A percentile compares a stretch with the other conserved stretches of the same genome.
phyloP scores from a whole-genome alignment of 1,139 yeast genomes.

The Eremothecium coryli region DNA sequence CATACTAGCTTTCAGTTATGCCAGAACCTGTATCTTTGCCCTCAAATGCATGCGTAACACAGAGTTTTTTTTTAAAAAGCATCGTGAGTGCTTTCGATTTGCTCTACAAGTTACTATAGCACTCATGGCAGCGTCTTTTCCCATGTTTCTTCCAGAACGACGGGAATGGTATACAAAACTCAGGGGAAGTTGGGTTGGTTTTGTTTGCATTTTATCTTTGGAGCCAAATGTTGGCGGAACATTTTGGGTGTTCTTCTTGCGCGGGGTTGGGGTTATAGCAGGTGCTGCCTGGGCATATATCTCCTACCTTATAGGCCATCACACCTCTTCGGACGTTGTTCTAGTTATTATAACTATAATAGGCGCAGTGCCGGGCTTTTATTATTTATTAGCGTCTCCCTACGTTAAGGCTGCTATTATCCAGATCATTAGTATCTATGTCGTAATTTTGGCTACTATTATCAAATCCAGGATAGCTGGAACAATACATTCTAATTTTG shows the following conservation, averaged over 20 bases:
- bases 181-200: constrained; percentile 45
- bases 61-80: constrained; percentile 21
- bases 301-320: constrained; percentile 36
- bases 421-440: constrained; percentile 38
- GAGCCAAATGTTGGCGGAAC: constrained; percentile 47
- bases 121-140: constrained; percentile 39
- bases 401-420: constrained; percentile 44
- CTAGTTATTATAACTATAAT: constrained; percentile 36
- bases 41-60: constrained; percentile 13
- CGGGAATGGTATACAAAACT: constrained; percentile 39
- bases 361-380: constrained; percentile 40
- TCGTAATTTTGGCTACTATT: constrained; percentile 37
- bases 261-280: constrained; percentile 38
- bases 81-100: constrained; percentile 34
- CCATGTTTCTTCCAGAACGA: constrained; percentile 39
- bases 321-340: constrained; percentile 36
- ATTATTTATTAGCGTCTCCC: constrained; percentile 37
- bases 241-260: constrained; percentile 36
- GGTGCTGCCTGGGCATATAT: constrained; percentile 45
- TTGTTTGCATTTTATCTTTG: constrained; percentile 40
- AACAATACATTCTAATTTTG: constrained; percentile 37
- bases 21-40: constrained; percentile 3
- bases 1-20: background rate
- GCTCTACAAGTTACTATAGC: constrained; percentile 40
- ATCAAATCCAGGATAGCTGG: constrained; percentile 35